phyloP scores from a whole-genome alignment of 148 eudicot species.

The Cornus controversa region DNA sequence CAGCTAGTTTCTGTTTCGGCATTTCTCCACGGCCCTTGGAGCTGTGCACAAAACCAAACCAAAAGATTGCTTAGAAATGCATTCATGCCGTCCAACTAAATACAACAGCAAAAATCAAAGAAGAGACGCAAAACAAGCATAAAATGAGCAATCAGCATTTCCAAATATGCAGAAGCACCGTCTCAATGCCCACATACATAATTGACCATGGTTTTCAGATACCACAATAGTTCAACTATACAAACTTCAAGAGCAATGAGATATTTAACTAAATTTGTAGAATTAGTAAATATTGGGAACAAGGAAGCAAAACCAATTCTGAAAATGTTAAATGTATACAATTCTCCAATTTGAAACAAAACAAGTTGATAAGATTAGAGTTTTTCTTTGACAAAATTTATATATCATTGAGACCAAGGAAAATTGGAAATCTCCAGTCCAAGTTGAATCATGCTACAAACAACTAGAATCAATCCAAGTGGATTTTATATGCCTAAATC shows the following conservation, averaged over 20 bases:
- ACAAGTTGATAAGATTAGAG: neutral
- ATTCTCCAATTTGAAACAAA: neutral
- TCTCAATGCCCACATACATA: neutral
- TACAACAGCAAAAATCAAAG: neutral
- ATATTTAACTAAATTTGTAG: neutral
- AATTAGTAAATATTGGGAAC: neutral
- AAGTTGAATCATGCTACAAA: no score
- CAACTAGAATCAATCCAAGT: no score
- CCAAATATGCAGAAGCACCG: neutral
- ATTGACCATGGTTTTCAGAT: neutral
- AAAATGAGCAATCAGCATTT: neutral
- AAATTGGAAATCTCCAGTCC: no score
- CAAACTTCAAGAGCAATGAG: neutral
- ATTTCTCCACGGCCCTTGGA: conserved; percentile 37
- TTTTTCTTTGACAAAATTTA: no score
- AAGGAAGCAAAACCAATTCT: neutral
- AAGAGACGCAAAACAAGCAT: neutral
- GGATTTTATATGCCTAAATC: neutral
- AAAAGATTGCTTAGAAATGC: neutral
- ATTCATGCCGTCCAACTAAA: neutral
- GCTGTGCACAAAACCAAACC: conserved; percentile 26
- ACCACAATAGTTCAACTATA: neutral
- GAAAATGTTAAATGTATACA: neutral
- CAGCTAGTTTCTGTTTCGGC: conserved; percentile 25
- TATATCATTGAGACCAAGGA: no score